Evolutionary conservation across 306 rosid species (phyloP).

Genomic region (Sechiopsis laciniata): DNA sequence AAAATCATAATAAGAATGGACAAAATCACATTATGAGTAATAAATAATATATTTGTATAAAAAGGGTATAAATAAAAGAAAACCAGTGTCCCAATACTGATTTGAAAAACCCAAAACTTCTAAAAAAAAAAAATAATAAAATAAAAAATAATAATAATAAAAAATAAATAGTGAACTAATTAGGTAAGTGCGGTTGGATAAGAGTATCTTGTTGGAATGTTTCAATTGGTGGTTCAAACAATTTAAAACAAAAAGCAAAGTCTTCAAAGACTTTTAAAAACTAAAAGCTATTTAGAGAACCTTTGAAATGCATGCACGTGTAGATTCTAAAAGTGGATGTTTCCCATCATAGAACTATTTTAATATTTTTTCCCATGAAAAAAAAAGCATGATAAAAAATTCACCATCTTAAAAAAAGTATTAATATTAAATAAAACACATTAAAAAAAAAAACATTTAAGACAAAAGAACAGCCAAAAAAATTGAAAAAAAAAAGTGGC

Average conservation of each 20-base stretch:
- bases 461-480: not conserved
- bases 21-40: not conserved
- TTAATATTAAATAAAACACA: not conserved
- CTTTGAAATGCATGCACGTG: constrained; percentile 22
- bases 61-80: not conserved
- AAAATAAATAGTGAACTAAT: not conserved
- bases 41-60: not conserved
- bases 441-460: constrained; percentile 8
- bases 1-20: no score
- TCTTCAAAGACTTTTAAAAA: not conserved
- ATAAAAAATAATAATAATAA: no score
- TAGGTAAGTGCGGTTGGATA: constrained; percentile 16
- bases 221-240: not conserved
- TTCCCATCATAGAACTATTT: constrained; percentile 10
- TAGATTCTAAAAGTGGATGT: constrained; percentile 22
- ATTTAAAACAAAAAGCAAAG: constrained; percentile 9
- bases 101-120: not conserved
- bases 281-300: constrained; percentile 3
- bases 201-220: constrained; percentile 9
- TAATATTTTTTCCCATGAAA: not conserved
- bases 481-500: constrained; percentile 26
- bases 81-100: not conserved
- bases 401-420: constrained; percentile 6
- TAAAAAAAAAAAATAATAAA: not conserved
- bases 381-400: constrained; percentile 9